phyloP scores from a whole-genome alignment of 306 rosid species.

The Cicer chorassanicum region DNA sequence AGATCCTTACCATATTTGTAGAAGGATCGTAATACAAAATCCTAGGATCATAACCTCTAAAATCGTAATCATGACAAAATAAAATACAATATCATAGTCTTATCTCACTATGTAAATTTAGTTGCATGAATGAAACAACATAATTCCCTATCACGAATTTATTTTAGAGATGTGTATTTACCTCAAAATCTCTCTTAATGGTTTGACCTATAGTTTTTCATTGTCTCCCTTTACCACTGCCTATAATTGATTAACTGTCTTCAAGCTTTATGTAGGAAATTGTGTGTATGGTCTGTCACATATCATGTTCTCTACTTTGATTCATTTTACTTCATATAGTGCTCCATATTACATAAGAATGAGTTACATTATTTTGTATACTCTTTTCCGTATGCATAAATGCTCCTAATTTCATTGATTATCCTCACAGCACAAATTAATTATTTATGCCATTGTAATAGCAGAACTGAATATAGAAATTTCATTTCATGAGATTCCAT shows the following conservation, averaged over 20 bases:
- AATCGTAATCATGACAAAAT: too few relatives aligned
- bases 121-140: not conserved
- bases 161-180: not conserved
- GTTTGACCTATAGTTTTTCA: constrained; percentile 11
- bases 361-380: not conserved
- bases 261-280: not conserved
- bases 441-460: constrained; percentile 17
- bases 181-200: not conserved
- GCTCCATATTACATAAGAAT: not conserved
- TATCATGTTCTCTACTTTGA: not conserved
- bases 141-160: not conserved
- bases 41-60: too few relatives aligned
- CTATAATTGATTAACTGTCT: too few relatives aligned
- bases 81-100: too few relatives aligned
- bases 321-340: not conserved
- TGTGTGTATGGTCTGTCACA: not conserved
- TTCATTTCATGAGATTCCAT: constrained; percentile 24
- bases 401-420: not conserved
- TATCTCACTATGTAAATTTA: too few relatives aligned
- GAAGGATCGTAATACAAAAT: too few relatives aligned
- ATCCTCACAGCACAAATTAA: not conserved
- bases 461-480: constrained; percentile 5
- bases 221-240: not conserved
- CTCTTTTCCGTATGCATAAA: constrained; percentile 3
- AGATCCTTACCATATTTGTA: too few relatives aligned